phyloP scores from a whole-genome alignment of 2,329 filamentous ascomycete species.

The Fusarium sp. region DNA sequence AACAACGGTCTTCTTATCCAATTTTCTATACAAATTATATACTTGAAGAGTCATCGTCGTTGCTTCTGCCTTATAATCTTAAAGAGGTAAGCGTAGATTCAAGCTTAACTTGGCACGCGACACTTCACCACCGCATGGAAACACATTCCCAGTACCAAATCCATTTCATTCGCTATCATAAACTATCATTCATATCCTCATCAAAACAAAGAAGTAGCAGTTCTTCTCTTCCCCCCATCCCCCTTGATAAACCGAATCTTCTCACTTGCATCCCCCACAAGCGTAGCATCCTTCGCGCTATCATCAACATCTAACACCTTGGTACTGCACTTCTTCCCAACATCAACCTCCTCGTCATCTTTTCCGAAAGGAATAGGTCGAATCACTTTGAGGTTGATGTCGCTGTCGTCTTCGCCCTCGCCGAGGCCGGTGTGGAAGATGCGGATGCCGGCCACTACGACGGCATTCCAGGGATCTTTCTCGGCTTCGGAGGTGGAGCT shows the following conservation, averaged over 20 bases:
- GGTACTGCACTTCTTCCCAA: conserved; percentile 42
- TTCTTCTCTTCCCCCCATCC: conserved; percentile 19
- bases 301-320: conserved; percentile 57
- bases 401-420: conserved; percentile 45
- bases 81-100: background rate
- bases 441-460: conserved; percentile 69
- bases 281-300: conserved; percentile 56
- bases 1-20: fast-evolving
- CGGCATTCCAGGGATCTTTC: conserved; percentile 70
- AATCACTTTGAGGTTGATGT: conserved; percentile 53
- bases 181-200: background rate
- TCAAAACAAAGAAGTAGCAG: conserved; percentile 11
- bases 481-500: conserved; percentile 63
- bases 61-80: background rate
- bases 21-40: fast-evolving
- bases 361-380: conserved; percentile 49
- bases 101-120: background rate
- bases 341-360: conserved; percentile 34
- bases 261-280: conserved; percentile 47
- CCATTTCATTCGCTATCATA: background rate
- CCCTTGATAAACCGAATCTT: conserved; percentile 51
- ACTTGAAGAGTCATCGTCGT: background rate
- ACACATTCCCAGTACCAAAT: background rate
- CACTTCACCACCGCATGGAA: background rate
- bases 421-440: conserved; percentile 63